A percentile compares a stretch with the other conserved stretches of the same genome.
Conservation (phyloP, 2,329 filamentous ascomycete genomes). For the Cercospora citrullina region DNA sequence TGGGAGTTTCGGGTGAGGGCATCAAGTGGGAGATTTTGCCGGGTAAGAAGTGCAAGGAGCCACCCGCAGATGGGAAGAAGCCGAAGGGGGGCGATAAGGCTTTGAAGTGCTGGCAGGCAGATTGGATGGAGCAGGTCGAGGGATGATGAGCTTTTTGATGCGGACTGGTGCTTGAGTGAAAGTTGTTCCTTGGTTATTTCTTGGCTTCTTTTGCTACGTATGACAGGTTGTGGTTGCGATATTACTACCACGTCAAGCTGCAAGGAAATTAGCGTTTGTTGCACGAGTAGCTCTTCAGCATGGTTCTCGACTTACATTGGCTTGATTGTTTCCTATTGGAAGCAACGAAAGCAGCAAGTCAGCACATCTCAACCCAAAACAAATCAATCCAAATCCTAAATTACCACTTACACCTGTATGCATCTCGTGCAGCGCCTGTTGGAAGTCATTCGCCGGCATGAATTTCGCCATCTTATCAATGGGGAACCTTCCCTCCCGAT, state of each 20-base stretch:
- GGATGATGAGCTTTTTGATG: background rate
- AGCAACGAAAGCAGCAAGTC: background rate
- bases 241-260: slow-evolving; percentile 40
- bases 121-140: background rate
- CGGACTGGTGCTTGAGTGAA: background rate
- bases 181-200: background rate
- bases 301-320: slow-evolving; percentile 34
- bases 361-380: background rate
- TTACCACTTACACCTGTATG: slow-evolving; percentile 28
- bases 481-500: slow-evolving; percentile 49
- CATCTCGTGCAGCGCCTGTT: slow-evolving; percentile 47
- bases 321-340: slow-evolving; percentile 40
- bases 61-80: background rate
- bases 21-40: background rate
- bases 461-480: slow-evolving; percentile 50
- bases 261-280: background rate
- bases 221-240: background rate
- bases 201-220: background rate
- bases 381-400: background rate
- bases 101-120: background rate
- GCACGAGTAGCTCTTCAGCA: no score
- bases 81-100: background rate
- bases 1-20: background rate
- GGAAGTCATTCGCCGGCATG: slow-evolving; percentile 47
- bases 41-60: background rate